Evolutionary conservation across 495 filamentous ascomycete genomes (phyloP).

Genomic region (Pseudotulostoma volvatum): DNA sequence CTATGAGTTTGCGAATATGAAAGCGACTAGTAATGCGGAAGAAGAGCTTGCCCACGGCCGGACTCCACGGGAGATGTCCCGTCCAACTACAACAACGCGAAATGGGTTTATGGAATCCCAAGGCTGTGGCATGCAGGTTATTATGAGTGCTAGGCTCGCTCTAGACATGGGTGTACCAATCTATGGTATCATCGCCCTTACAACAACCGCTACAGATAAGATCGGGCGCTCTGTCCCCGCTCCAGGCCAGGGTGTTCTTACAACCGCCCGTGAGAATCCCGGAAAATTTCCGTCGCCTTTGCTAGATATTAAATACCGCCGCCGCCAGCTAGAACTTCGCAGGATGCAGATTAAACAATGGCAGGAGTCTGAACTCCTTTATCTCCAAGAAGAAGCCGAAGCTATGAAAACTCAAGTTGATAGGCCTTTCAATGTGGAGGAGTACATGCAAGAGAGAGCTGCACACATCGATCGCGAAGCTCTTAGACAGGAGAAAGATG

Average conservation of each 20-base stretch:
- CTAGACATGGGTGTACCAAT: conserved; percentile 98
- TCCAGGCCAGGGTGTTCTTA: conserved; percentile 91
- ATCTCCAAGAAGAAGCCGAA: conserved; percentile 75
- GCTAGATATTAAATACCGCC: conserved; percentile 91
- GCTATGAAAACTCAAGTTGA: conserved; percentile 72
- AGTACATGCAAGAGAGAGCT: conserved; percentile 75
- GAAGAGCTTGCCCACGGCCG: conserved; percentile 92
- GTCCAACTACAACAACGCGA: conserved; percentile 88
- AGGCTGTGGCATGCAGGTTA: conserved; percentile 93
- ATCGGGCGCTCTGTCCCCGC: conserved; percentile 95
- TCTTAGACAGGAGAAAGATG: conserved; percentile 76
- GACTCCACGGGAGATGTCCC: conserved; percentile 93
- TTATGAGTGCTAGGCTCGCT: conserved; percentile 92
- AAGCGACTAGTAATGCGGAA: conserved; percentile 91
- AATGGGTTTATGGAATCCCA: conserved; percentile 99
- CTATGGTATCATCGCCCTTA: conserved; percentile 84
- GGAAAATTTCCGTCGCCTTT: conserved; percentile 89
- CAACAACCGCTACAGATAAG: conserved; percentile 97
- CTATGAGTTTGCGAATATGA: conserved; percentile 99
- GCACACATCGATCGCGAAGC: conserved; percentile 82
- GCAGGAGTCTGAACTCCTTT: conserved; percentile 88
- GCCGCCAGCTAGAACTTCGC: conserved; percentile 81
- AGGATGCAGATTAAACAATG: conserved; percentile 85
- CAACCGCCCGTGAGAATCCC: conserved; percentile 81
- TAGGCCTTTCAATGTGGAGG: conserved; percentile 52